Percentiles rank a stretch among this genome's conserved stretches.
phyloP scores from a whole-genome alignment of 78 protist genomes.

The Cavenderia fasciculata region DNA sequence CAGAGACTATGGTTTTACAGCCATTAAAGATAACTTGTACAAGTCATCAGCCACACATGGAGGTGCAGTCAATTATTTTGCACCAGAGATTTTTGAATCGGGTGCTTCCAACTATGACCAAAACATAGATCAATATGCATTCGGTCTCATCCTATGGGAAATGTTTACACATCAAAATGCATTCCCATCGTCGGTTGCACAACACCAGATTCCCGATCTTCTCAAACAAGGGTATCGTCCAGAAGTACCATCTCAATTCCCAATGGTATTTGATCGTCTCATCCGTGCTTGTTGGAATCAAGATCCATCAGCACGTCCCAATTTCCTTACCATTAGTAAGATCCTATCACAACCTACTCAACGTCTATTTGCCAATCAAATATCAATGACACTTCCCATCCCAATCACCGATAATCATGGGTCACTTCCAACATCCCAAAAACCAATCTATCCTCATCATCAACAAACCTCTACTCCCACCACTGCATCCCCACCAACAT shows the following conservation, averaged over 20 bases:
- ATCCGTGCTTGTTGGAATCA: constrained; percentile 76
- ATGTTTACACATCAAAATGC: constrained; percentile 12
- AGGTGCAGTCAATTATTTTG: constrained; percentile 8
- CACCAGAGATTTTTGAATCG: constrained; percentile 31
- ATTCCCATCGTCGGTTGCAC: background rate
- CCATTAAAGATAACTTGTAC: constrained; percentile 16
- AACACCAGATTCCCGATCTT: background rate
- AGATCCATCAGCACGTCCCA: constrained; percentile 56
- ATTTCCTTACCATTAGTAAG: constrained; percentile 23
- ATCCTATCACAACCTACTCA: constrained; percentile 47
- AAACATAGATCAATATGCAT: constrained; percentile 43
- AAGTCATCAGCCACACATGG: no score
- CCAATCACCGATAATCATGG: no score
- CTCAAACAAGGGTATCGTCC: constrained; percentile 50
- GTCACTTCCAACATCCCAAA: background rate
- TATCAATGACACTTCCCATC: background rate
- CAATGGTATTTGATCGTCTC: constrained; percentile 59
- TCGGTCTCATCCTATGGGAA: constrained; percentile 24
- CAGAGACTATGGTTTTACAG: constrained; percentile 25
- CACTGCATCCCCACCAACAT: background rate
- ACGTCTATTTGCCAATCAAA: constrained; percentile 41
- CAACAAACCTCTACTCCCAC: background rate
- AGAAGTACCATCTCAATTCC: constrained; percentile 40
- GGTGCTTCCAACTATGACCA: background rate
- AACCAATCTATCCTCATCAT: background rate